A percentile compares a stretch with the other conserved stretches of the same genome.
Evolutionary conservation across 208 protist genomes (phyloP).

Genomic region (Leishmania amazonensis): DNA sequence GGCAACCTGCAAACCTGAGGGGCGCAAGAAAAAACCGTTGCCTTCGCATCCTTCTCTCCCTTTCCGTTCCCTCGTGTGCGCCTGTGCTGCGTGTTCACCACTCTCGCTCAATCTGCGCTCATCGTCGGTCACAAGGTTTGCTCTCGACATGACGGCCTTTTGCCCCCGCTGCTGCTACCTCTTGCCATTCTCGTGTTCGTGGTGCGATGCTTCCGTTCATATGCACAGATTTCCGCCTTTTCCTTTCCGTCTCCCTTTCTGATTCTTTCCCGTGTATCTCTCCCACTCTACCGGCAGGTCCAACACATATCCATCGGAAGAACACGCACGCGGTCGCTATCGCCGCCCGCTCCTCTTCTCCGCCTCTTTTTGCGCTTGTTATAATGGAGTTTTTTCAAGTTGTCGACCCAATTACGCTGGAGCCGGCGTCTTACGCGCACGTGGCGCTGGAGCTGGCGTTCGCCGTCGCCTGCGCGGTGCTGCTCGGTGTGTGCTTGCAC

Average conservation of each 20-base stretch:
- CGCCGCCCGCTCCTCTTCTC: not conserved
- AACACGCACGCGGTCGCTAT: not conserved
- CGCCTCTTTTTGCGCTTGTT: not conserved
- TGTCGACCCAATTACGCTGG: conserved; percentile 23
- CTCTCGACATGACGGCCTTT: not conserved
- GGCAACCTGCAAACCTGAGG: not conserved
- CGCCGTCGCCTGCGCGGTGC: conserved; percentile 12
- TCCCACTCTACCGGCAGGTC: not conserved
- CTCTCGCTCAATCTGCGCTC: not conserved
- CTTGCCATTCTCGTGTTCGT: not conserved
- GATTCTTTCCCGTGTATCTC: not conserved
- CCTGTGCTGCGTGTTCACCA: not conserved
- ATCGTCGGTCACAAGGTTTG: not conserved
- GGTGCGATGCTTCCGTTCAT: not conserved
- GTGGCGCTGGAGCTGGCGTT: conserved; percentile 27
- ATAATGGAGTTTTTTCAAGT: conserved; percentile 47
- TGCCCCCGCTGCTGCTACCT: not conserved
- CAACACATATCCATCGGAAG: not conserved
- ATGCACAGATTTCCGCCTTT: not conserved
- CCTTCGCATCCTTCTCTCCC: not conserved
- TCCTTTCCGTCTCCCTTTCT: too few relatives aligned
- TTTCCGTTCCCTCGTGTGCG: not conserved
- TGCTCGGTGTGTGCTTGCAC: conserved; percentile 29
- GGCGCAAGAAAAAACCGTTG: not conserved
- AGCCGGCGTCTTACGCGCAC: conserved; percentile 1